Evolutionary conservation across 2,329 filamentous ascomycete genomes (phyloP).

Genomic region (Penicillium sp.): DNA sequence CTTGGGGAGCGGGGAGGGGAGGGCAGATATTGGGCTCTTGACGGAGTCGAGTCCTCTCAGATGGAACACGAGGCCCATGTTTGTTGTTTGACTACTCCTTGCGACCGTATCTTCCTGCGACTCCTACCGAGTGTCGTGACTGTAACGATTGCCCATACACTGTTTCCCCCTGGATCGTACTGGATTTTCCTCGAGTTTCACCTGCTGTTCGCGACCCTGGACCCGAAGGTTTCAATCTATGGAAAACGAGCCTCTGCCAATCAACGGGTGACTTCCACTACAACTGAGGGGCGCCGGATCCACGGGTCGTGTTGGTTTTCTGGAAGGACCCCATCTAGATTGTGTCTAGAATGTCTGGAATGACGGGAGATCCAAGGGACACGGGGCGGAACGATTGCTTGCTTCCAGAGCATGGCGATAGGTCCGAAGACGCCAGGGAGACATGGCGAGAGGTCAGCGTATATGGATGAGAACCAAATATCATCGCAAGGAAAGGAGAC

Average conservation of each 20-base stretch:
- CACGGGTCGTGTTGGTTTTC: constrained; percentile 6
- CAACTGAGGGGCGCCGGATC: constrained; percentile 1
- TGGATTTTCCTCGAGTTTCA: neutral
- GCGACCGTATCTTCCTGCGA: neutral
- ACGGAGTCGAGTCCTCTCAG: too few species aligned
- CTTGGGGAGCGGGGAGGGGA: neutral
- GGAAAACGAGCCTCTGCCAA: constrained; percentile 29
- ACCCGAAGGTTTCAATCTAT: constrained; percentile 22
- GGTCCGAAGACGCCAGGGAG: neutral
- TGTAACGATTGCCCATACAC: neutral
- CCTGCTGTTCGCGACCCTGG: neutral
- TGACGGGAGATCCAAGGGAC: neutral
- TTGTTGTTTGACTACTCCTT: neutral
- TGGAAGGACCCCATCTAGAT: constrained; percentile 1
- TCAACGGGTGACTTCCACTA: constrained; percentile 7
- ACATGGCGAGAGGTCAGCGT: neutral
- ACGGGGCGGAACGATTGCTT: neutral
- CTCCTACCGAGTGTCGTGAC: neutral
- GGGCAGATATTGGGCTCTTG: neutral
- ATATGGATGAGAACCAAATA: too few species aligned
- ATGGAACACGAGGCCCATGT: neutral
- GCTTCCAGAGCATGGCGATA: neutral
- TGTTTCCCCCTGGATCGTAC: neutral
- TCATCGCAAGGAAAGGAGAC: neutral
- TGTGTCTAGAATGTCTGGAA: neutral